Evolutionary conservation across 768 basidiomycete species (phyloP).

Genomic region (Rubroboletus satanas): DNA sequence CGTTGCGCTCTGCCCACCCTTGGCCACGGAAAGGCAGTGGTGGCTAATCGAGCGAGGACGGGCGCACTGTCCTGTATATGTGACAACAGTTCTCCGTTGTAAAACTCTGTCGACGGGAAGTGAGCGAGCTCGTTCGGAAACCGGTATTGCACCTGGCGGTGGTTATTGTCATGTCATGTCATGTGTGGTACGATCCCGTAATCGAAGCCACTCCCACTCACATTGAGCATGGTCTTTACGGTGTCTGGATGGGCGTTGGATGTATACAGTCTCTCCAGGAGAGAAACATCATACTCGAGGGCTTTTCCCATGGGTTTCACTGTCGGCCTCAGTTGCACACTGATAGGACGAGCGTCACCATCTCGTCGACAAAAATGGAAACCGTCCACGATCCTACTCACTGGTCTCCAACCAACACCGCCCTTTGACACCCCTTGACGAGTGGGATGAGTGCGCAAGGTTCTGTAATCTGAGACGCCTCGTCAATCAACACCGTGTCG

Average conservation of each 20-base stretch:
- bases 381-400: conserved; percentile 31
- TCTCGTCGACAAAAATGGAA: not conserved
- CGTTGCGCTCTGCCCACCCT: conserved; percentile 17
- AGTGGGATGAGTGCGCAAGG: conserved; percentile 62
- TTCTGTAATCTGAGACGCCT: conserved; percentile 69
- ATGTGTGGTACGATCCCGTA: not conserved
- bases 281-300: conserved; percentile 55
- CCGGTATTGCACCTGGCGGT: conserved; percentile 54
- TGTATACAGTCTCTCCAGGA: conserved; percentile 58
- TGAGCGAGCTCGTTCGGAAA: conserved; percentile 54
- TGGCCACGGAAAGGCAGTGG: conserved; percentile 59
- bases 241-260: conserved; percentile 33
- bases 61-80: conserved; percentile 38
- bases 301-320: conserved; percentile 56
- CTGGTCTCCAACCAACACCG: conserved; percentile 69
- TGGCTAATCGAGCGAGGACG: conserved; percentile 35
- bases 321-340: conserved; percentile 65
- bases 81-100: conserved; percentile 50
- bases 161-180: not conserved
- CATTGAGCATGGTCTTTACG: conserved; percentile 60
- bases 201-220: conserved; percentile 19
- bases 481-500: conserved; percentile 61
- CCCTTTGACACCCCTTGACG: conserved; percentile 56
- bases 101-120: conserved; percentile 64
- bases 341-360: conserved; percentile 19